These are phyloP conservation scores for Ceratobasidium sp. DNA, from an alignment of 1,284 basidiomycete genomes.

Conservation along the genomic window DNA sequence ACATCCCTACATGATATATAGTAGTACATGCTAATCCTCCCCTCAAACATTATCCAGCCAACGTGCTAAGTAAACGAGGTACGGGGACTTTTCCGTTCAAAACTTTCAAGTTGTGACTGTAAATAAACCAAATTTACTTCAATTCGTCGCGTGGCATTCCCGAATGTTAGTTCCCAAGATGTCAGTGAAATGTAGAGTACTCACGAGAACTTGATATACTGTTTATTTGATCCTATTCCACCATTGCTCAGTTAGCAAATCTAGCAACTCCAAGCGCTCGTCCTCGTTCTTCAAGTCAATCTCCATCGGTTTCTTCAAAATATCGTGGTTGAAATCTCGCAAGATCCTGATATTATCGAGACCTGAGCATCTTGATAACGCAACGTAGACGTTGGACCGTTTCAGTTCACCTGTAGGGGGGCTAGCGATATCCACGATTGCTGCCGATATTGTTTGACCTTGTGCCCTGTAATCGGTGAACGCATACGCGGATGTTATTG, in stretches of 20 bases:
- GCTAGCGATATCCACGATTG: slow-evolving; percentile 56
- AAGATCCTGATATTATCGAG: slow-evolving; percentile 54
- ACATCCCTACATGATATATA: no score
- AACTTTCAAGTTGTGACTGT: no score
- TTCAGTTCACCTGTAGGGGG: slow-evolving; percentile 54
- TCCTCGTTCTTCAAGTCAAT: slow-evolving; percentile 37
- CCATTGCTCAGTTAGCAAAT: background rate
- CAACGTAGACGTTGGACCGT: slow-evolving; percentile 57
- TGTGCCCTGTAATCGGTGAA: slow-evolving; percentile 59
- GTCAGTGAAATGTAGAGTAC: no score
- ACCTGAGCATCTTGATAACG: slow-evolving; percentile 56
- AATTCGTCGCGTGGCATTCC: no score
- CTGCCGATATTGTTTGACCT: slow-evolving; percentile 55
- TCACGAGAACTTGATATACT: no score
- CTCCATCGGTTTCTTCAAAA: slow-evolving; percentile 9
- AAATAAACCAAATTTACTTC: no score
- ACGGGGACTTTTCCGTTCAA: no score
- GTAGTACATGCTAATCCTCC: no score
- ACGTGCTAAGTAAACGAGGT: no score
- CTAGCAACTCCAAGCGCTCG: slow-evolving; percentile 28
- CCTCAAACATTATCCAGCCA: no score
- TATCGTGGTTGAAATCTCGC: slow-evolving; percentile 51
- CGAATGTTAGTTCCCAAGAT: no score
- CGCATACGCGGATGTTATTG: slow-evolving; percentile 56
- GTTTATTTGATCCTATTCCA: slow-evolving; percentile 2